Base-by-base conservation (phyloP, 2,329 filamentous ascomycete species). In the Coleophoma eucalyptorum region DNA sequence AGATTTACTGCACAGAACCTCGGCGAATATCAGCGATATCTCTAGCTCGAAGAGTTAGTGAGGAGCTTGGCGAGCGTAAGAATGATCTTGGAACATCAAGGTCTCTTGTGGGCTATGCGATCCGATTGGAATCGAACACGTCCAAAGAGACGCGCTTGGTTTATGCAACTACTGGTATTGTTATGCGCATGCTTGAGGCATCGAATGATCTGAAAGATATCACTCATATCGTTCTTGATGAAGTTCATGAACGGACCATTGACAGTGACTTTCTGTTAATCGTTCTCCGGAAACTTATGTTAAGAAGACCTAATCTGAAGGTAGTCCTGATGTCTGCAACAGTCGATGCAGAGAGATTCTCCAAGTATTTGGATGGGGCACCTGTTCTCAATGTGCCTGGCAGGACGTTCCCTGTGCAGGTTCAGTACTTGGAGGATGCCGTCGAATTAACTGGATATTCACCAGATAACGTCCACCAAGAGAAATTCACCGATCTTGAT, bases 271-370 rank as follows among this genome's bases (percentile, higher is more conserved):
- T 99, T 66, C 75, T 99, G 33, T 78, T 99, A 15, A 94, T 99
- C 59, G 89, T 97, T 1, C 78, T 99, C 46, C 90, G 90, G 64
- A 88, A 92, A 55, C 75, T 99, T 4, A 80, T 97, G 72, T 67
- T 80, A 31, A 81, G 81, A 16, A 58, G 93, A 49, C 86, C 86
- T 54, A 89, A 96, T 56, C 75, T 99, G 47, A 97, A 96, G 69
- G 87, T 99, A 18, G 80, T 99, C 35, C 79, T 99, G 44, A 99
- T 99, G 94, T 97, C 93, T 58, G 94, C 94, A 11, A 99, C 94
- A 0, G 90, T 99, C 7, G 90, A 99, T 67, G 90, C 94, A 0
- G 86, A 93, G 53, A 85, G 86, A 15, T 97, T 99, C 66, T 97
- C 94, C 0, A 81, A 83, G 11, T 99, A 97, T 64, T 79, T 99